Evolutionary conservation across 257 asterid species (phyloP).

Genomic region (Coffea canephora): DNA sequence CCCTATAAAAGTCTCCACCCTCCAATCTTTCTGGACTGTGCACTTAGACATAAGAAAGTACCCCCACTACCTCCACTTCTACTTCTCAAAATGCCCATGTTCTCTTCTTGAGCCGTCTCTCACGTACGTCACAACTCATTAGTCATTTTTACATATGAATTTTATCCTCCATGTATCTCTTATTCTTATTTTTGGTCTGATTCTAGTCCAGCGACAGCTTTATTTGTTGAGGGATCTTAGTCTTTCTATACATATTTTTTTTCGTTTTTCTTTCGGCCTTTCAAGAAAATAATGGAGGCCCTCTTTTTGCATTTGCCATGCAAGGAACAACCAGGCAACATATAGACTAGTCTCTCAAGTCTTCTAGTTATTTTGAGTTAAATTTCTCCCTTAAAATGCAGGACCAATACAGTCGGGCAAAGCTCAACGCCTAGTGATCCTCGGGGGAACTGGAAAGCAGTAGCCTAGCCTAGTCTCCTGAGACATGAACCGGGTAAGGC

Average conservation of each 20-base stretch:
- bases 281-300: neutral
- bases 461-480: neutral
- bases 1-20: conserved; percentile 33
- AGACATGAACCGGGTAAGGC: neutral
- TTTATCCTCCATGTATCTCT: neutral
- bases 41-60: no score
- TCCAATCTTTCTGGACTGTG: conserved; percentile 40
- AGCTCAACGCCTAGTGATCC: neutral
- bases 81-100: neutral
- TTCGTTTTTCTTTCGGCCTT: neutral
- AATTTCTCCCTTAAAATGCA: neutral
- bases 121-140: neutral
- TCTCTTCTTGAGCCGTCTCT: neutral
- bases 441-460: neutral
- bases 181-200: neutral
- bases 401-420: neutral
- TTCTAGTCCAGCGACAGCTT: neutral
- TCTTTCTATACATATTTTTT: neutral
- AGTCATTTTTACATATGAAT: neutral
- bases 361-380: no score
- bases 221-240: neutral
- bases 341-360: neutral
- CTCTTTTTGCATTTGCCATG: conserved; percentile 16
- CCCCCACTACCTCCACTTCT: neutral
- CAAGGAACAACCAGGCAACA: neutral